A percentile compares a stretch with the other conserved stretches of the same genome.
phyloP scores from a whole-genome alignment of 2,329 filamentous ascomycete species.

The Blastomyces emzantsi region DNA sequence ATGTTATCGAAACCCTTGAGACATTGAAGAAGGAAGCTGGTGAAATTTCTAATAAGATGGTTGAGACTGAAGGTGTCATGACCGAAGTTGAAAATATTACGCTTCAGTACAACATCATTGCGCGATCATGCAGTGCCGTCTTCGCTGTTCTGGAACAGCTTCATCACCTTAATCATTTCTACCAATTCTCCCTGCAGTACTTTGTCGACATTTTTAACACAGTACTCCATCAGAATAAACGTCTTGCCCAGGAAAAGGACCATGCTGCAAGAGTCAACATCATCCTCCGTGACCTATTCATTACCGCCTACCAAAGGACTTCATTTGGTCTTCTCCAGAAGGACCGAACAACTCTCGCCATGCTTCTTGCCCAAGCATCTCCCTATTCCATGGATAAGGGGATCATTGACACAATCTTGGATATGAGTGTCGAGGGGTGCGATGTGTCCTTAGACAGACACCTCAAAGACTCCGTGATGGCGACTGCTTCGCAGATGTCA shows the following conservation, averaged over 20 bases:
- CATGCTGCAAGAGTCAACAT: slow-evolving; percentile 74
- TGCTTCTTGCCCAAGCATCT: slow-evolving; percentile 91
- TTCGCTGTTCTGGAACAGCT: slow-evolving; percentile 95
- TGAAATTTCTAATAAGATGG: slow-evolving; percentile 93
- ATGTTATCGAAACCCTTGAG: slow-evolving; percentile 95
- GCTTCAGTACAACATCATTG: slow-evolving; percentile 85
- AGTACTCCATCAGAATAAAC: slow-evolving; percentile 73
- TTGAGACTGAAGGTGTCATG: slow-evolving; percentile 96
- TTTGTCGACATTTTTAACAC: slow-evolving; percentile 96
- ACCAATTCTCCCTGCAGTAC: slow-evolving; percentile 97
- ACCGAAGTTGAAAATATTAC: slow-evolving; percentile 95
- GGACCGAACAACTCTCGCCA: slow-evolving; percentile 85
- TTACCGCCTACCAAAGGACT: slow-evolving; percentile 88
- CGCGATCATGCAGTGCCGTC: slow-evolving; percentile 89
- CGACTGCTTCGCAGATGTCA: slow-evolving; percentile 57
- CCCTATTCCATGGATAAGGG: slow-evolving; percentile 91
- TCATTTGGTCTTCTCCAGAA: slow-evolving; percentile 86
- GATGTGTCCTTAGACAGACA: slow-evolving; percentile 65
- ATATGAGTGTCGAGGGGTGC: slow-evolving; percentile 62
- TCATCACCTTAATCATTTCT: slow-evolving; percentile 98
- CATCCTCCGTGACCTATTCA: slow-evolving; percentile 85
- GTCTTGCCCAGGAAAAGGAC: slow-evolving; percentile 59
- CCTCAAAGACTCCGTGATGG: slow-evolving; percentile 58
- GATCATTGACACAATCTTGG: slow-evolving; percentile 77
- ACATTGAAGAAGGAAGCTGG: slow-evolving; percentile 96